phyloP scores from a whole-genome alignment of 176 grass and related monocot genomes.

The Chloris gayana region DNA sequence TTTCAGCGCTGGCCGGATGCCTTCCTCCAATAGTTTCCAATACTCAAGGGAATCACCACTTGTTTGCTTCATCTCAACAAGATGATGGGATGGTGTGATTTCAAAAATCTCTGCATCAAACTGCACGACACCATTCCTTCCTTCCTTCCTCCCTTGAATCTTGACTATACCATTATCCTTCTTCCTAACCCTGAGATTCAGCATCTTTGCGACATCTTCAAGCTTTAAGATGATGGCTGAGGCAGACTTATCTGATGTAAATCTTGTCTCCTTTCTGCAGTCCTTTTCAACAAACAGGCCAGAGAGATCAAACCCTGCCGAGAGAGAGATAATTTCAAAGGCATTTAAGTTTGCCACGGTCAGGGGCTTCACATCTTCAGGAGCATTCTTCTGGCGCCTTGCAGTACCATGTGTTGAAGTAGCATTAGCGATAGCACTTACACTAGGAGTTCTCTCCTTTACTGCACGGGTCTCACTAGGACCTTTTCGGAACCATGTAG shows the following conservation, averaged over 20 bases:
- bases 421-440: conserved; percentile 20
- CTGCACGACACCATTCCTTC: conserved; percentile 67
- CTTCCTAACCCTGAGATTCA: conserved; percentile 77
- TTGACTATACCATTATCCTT: conserved; percentile 65
- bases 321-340: conserved; percentile 84
- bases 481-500: conserved; percentile 78
- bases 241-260: conserved; percentile 77
- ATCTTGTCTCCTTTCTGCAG: conserved; percentile 58
- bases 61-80: conserved; percentile 83
- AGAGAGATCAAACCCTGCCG: conserved; percentile 70
- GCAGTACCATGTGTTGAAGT: not conserved
- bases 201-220: conserved; percentile 50
- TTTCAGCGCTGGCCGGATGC: conserved; percentile 66
- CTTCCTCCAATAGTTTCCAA: conserved; percentile 57
- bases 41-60: conserved; percentile 78
- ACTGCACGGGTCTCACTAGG: conserved; percentile 30
- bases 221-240: conserved; percentile 56
- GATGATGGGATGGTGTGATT: conserved; percentile 52
- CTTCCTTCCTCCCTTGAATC: conserved; percentile 66
- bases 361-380: conserved; percentile 45
- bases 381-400: conserved; percentile 31
- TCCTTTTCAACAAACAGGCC: conserved; percentile 59
- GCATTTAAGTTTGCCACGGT: conserved; percentile 63
- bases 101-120: conserved; percentile 73
- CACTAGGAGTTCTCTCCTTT: conserved; percentile 38